phyloP scores from a whole-genome alignment of 257 asterid species.

The Nicotiana sylvestris region DNA sequence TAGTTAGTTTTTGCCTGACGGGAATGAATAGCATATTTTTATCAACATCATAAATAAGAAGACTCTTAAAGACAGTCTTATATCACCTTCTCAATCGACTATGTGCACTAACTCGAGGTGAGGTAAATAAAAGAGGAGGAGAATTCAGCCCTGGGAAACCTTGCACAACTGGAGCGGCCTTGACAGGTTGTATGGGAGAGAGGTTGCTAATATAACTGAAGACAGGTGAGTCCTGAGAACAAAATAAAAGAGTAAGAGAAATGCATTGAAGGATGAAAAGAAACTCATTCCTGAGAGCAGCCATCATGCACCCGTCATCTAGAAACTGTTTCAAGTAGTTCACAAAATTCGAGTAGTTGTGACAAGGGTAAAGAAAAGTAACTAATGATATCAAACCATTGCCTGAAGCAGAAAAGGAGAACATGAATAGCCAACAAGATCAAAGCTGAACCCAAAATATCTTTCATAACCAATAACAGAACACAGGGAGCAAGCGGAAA shows the following conservation, averaged over 20 bases:
- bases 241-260: slow-evolving; percentile 19
- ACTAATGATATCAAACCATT: neutral
- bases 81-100: slow-evolving; percentile 32
- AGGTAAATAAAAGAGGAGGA: slow-evolving; percentile 43
- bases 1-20: slow-evolving; percentile 12
- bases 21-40: neutral
- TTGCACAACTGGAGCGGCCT: slow-evolving; percentile 25
- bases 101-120: slow-evolving; percentile 33
- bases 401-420: neutral
- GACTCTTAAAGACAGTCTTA: slow-evolving; percentile 5
- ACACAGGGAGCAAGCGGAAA: neutral
- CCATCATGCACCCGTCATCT: neutral
- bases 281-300: neutral
- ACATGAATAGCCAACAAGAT: neutral
- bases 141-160: slow-evolving; percentile 42
- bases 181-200: slow-evolving; percentile 47
- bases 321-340: neutral
- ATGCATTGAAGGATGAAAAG: slow-evolving; percentile 5
- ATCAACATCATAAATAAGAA: neutral
- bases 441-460: neutral
- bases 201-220: slow-evolving; percentile 45
- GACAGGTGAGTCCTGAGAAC: slow-evolving; percentile 49
- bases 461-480: neutral
- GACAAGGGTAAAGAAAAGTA: neutral
- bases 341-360: neutral